A percentile compares a stretch with the other conserved stretches of the same genome.
Conservation (phyloP, 805 yeast genomes). For the Hanseniaspora vineae region DNA sequence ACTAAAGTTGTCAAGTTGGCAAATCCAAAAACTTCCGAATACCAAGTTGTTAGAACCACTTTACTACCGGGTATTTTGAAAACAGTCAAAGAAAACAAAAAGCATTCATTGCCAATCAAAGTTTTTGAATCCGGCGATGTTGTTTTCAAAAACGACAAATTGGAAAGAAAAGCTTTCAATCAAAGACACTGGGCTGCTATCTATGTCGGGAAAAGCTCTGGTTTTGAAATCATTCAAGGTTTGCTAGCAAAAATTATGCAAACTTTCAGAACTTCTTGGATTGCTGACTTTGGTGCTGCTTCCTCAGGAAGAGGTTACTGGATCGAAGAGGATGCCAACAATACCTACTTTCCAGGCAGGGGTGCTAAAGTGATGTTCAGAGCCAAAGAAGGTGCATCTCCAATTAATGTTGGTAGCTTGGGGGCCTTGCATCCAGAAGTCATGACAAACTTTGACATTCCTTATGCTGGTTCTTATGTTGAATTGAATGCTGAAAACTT, state of each 20-base stretch:
- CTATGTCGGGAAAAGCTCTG: slow-evolving; percentile 88
- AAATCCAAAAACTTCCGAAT: slow-evolving; percentile 93
- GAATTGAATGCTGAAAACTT: slow-evolving; percentile 86
- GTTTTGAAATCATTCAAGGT: slow-evolving; percentile 92
- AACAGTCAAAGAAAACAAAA: slow-evolving; percentile 91
- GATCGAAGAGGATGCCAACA: slow-evolving; percentile 61
- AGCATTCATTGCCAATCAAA: slow-evolving; percentile 86
- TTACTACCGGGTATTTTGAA: slow-evolving; percentile 89
- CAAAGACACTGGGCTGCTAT: slow-evolving; percentile 93
- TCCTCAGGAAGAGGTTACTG: slow-evolving; percentile 66
- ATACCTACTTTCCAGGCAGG: slow-evolving; percentile 91
- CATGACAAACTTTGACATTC: slow-evolving; percentile 71
- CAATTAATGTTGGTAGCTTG: slow-evolving; percentile 58
- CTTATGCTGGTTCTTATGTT: slow-evolving; percentile 83
- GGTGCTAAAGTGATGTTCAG: slow-evolving; percentile 82
- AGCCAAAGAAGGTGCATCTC: slow-evolving; percentile 43
- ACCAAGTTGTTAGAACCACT: slow-evolving; percentile 94
- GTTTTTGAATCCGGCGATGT: slow-evolving; percentile 95
- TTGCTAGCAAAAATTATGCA: slow-evolving; percentile 90
- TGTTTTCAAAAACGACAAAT: slow-evolving; percentile 63
- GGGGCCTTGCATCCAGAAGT: slow-evolving; percentile 97
- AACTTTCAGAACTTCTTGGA: slow-evolving; percentile 83
- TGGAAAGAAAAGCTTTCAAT: slow-evolving; percentile 84
- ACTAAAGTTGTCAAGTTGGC: slow-evolving; percentile 79
- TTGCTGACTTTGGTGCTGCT: slow-evolving; percentile 35